A percentile compares a stretch with the other conserved stretches of the same genome.
phyloP scores from a whole-genome alignment of 139 green algal genomes.

The Volvox africanus region DNA sequence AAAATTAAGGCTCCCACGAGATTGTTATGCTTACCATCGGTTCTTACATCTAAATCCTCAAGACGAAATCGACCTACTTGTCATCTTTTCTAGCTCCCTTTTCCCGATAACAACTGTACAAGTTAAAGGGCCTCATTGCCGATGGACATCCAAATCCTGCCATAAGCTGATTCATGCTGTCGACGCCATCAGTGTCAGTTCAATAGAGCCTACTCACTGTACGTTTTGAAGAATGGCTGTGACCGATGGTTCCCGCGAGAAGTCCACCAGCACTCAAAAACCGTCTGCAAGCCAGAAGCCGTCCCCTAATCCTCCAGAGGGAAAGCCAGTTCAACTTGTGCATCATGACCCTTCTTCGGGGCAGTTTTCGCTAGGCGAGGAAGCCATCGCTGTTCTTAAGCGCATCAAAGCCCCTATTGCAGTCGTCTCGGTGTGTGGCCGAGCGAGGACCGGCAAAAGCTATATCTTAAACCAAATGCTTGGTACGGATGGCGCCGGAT shows the following conservation, averaged over 20 bases:
- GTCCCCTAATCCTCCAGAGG: background rate
- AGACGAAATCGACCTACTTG: no score
- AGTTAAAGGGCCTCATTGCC: no score
- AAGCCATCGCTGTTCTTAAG: conserved; percentile 80
- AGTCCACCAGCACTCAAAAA: conserved; percentile 3
- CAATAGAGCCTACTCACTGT: no score
- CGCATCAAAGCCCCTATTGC: conserved; percentile 80
- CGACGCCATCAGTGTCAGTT: no score
- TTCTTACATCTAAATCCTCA: no score
- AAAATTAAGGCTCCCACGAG: no score
- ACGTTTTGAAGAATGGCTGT: background rate
- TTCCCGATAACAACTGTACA: no score
- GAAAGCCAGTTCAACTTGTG: conserved; percentile 70
- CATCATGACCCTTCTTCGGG: conserved; percentile 66
- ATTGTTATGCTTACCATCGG: no score
- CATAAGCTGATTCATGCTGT: no score
- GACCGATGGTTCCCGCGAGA: conserved; percentile 2
- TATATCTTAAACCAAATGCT: conserved; percentile 96
- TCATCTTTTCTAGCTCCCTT: no score
- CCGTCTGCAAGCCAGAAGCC: background rate
- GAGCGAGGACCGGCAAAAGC: conserved; percentile 92
- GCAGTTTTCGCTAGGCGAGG: conserved; percentile 82
- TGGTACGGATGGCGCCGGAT: conserved; percentile 64
- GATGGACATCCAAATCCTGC: no score
- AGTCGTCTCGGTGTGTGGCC: conserved; percentile 91